These are phyloP conservation scores for Bjerkandera adusta DNA, from an alignment of 1,284 basidiomycete genomes.

Conservation along the genomic window DNA sequence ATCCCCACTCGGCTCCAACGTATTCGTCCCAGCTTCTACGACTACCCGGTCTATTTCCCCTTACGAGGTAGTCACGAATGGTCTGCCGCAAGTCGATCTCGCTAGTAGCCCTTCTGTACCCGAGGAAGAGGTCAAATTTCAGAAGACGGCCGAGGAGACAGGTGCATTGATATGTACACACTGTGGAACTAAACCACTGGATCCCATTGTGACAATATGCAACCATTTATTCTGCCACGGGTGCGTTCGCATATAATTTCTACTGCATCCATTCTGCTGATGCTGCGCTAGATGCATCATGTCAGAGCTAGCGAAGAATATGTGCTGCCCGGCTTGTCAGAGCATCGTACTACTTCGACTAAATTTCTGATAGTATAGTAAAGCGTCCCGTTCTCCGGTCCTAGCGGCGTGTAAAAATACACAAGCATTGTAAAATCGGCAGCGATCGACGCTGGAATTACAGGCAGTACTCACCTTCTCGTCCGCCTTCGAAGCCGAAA, in stretches of 20 bases:
- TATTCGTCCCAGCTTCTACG: conserved; percentile 18
- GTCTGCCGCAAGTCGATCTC: conserved; percentile 64
- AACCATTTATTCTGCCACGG: not conserved
- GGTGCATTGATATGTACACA: too few relatives aligned
- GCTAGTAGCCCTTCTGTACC: conserved; percentile 34
- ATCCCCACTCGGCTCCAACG: conserved; percentile 22
- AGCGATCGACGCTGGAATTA: too few relatives aligned
- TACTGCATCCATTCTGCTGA: too few relatives aligned
- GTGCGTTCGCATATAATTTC: not conserved
- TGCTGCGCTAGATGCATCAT: conserved; percentile 24
- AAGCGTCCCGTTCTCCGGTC: too few relatives aligned
- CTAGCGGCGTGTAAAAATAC: too few relatives aligned
- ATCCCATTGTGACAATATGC: not conserved
- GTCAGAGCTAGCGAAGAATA: conserved; percentile 23
- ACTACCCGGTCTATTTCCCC: conserved; percentile 70
- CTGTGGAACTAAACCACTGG: not conserved
- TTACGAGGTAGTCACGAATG: conserved; percentile 75
- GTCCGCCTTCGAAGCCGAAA: too few relatives aligned
- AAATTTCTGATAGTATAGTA: too few relatives aligned
- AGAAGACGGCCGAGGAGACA: too few relatives aligned
- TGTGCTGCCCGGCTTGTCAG: conserved; percentile 27
- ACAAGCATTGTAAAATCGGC: too few relatives aligned
- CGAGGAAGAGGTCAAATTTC: too few relatives aligned
- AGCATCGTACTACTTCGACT: conserved; percentile 25
- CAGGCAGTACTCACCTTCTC: too few relatives aligned